A percentile compares a stretch with the other conserved stretches of the same genome.
Evolutionary conservation across 768 basidiomycete species (phyloP).

Genomic region (Glaciozyma antarctica): DNA sequence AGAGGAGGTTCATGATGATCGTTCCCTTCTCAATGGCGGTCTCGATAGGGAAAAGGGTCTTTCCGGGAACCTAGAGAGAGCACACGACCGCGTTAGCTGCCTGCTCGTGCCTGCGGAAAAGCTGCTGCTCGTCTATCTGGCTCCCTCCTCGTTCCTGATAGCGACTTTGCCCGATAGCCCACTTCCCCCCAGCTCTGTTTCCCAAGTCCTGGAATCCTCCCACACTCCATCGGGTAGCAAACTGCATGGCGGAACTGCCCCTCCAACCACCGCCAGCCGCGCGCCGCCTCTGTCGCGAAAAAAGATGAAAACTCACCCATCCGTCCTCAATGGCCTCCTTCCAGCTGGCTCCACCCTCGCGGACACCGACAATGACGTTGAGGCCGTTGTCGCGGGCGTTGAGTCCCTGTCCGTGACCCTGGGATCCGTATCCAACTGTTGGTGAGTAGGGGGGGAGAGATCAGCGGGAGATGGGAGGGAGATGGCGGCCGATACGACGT

Average conservation of each 20-base stretch:
- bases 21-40: slow-evolving; percentile 92
- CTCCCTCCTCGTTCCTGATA: background rate
- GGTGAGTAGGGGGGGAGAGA: background rate
- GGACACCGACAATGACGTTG: slow-evolving; percentile 97
- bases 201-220: no score
- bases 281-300: background rate
- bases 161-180: no score
- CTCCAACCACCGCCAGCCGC: background rate
- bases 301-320: slow-evolving; percentile 55
- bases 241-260: background rate
- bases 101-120: background rate
- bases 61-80: slow-evolving; percentile 65
- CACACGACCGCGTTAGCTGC: background rate
- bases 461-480: background rate
- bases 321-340: slow-evolving; percentile 89
- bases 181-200: no score
- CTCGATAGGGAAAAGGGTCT: slow-evolving; percentile 96
- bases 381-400: slow-evolving; percentile 98
- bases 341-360: slow-evolving; percentile 95
- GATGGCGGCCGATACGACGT: no score
- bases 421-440: slow-evolving; percentile 75
- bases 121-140: background rate
- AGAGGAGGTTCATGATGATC: slow-evolving; percentile 99
- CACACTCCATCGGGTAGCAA: background rate
- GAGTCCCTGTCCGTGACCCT: slow-evolving; percentile 86